Percentiles rank a stretch among this genome's conserved stretches.
phyloP scores from a whole-genome alignment of 2,329 filamentous ascomycete genomes.

The Capronia epimyces region DNA sequence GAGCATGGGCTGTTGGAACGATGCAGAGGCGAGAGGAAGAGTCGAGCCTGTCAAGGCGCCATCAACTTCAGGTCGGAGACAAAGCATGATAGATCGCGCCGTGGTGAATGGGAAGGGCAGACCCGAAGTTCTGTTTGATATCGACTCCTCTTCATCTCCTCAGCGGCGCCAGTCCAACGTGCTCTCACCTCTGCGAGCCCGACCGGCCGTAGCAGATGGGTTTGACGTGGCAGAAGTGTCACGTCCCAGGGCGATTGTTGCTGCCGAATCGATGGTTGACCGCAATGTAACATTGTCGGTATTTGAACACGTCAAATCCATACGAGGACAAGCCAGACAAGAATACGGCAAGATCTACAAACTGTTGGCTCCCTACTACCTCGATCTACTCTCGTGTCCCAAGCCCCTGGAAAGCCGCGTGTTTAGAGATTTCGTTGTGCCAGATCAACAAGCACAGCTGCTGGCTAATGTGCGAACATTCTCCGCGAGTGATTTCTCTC shows the following conservation, averaged over 20 bases:
- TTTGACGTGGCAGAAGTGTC: constrained; percentile 71
- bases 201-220: constrained; percentile 54
- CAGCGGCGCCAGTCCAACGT: constrained; percentile 15
- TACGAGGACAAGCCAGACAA: constrained; percentile 76
- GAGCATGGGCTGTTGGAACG: constrained; percentile 88
- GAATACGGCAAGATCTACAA: constrained; percentile 89
- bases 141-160: constrained; percentile 12
- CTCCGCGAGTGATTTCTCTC: constrained; percentile 70
- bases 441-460: constrained; percentile 86
- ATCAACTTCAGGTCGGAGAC: constrained; percentile 13
- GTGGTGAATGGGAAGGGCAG: constrained; percentile 28
- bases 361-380: constrained; percentile 83
- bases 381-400: constrained; percentile 66
- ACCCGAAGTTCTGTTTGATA: constrained; percentile 25
- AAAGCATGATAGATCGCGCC: constrained; percentile 22
- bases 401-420: constrained; percentile 64
- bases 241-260: constrained; percentile 33
- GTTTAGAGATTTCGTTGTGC: constrained; percentile 81
- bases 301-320: constrained; percentile 65
- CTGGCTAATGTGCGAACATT: constrained; percentile 75
- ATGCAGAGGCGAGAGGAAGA: constrained; percentile 67
- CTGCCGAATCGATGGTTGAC: constrained; percentile 44
- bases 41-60: constrained; percentile 16
- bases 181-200: constrained; percentile 20
- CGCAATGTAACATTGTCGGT: constrained; percentile 62